Percentiles rank a stretch among this genome's conserved stretches.
phyloP scores from a whole-genome alignment of 768 basidiomycete species.

The Lactarius akahatsu region DNA sequence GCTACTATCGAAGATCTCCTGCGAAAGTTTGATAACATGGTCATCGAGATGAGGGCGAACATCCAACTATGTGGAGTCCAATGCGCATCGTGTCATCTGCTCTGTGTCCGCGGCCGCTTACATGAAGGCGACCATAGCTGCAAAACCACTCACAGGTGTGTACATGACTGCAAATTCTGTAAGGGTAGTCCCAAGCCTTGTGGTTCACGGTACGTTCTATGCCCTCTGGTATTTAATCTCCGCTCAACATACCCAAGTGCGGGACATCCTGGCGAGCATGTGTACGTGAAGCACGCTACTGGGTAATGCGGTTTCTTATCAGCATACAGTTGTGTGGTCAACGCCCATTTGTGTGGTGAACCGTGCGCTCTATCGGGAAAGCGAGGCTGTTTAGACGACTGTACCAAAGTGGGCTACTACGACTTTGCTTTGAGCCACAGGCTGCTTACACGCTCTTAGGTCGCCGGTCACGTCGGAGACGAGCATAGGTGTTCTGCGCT shows the following conservation, averaged over 20 bases:
- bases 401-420: conserved; percentile 47
- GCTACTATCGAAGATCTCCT: conserved; percentile 47
- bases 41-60: conserved; percentile 47
- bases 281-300: conserved; percentile 38
- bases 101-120: conserved; percentile 46
- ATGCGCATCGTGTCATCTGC: conserved; percentile 49
- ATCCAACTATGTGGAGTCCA: conserved; percentile 50
- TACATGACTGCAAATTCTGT: conserved; percentile 44
- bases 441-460: conserved; percentile 35
- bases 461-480: conserved; percentile 46
- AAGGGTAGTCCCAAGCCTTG: conserved; percentile 41
- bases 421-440: not conserved
- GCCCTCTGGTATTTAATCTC: not conserved
- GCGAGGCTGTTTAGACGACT: conserved; percentile 51
- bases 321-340: conserved; percentile 48
- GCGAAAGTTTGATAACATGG: conserved; percentile 43
- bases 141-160: conserved; percentile 49
- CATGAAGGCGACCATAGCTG: conserved; percentile 54
- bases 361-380: conserved; percentile 47
- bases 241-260: conserved; percentile 41
- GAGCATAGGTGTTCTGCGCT: conserved; percentile 55
- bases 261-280: conserved; percentile 55
- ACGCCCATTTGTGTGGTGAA: conserved; percentile 54
- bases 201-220: conserved; percentile 45
- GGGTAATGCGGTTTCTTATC: not conserved